These are phyloP conservation scores for Moricandia arvensis DNA, from an alignment of 345 rosid genomes.

Conservation along the genomic window DNA sequence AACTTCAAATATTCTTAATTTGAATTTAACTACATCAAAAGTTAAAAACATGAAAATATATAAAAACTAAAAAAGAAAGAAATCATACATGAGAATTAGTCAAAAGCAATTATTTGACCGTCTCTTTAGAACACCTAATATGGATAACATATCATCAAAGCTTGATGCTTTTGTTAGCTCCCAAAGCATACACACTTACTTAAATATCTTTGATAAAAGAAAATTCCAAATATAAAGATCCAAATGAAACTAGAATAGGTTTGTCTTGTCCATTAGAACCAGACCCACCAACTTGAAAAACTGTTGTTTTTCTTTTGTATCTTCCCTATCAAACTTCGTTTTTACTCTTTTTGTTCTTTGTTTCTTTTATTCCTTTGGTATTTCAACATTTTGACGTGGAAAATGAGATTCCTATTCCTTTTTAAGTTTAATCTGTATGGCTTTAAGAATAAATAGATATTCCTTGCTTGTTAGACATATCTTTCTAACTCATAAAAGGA, in stretches of 20 bases:
- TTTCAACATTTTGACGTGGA: slow-evolving; percentile 43
- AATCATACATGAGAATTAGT: no score
- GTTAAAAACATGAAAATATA: no score
- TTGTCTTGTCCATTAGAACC: slow-evolving; percentile 34
- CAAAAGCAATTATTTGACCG: no score
- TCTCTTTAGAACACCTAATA: no score
- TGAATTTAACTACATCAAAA: no score
- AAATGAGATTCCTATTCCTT: slow-evolving; percentile 32
- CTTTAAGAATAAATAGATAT: slow-evolving; percentile 28
- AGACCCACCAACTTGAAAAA: slow-evolving; percentile 34
- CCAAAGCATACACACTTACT: background rate
- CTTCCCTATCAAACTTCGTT: slow-evolving; percentile 24
- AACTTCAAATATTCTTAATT: no score
- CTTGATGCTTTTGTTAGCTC: no score
- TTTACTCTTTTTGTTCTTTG: slow-evolving; percentile 31
- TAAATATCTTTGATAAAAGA: background rate
- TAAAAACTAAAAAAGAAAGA: no score
- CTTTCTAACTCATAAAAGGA: slow-evolving; percentile 6
- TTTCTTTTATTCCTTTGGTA: slow-evolving; percentile 27
- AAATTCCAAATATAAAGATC: slow-evolving; percentile 26
- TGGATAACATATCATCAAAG: no score
- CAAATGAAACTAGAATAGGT: slow-evolving; percentile 34
- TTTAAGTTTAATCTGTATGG: slow-evolving; percentile 12
- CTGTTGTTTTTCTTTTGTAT: background rate
- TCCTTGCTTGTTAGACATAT: slow-evolving; percentile 33